Evolutionary conservation across 345 rosid species (phyloP).

Genomic region (Brassica juncea): DNA sequence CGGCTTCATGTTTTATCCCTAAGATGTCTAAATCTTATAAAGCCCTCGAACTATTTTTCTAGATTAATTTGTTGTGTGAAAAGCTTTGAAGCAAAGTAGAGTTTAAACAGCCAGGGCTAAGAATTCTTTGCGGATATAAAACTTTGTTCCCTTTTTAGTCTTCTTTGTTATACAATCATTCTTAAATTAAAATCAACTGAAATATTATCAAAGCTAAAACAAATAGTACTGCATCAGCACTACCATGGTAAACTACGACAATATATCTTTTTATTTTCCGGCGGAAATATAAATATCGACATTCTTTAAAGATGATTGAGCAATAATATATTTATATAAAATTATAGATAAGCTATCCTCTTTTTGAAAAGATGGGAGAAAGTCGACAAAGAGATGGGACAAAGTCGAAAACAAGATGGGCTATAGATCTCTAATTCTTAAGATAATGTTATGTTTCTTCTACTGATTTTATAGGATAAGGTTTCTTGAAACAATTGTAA

Average conservation of each 20-base stretch:
- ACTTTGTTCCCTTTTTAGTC: background rate
- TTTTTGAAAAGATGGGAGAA: too few species aligned
- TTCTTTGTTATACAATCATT: background rate
- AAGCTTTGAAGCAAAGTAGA: constrained; percentile 21
- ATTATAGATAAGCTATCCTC: too few species aligned
- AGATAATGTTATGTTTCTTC: background rate
- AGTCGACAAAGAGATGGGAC: too few species aligned
- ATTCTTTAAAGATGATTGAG: too few species aligned
- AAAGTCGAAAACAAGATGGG: too few species aligned
- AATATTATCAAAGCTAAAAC: background rate
- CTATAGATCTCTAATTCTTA: background rate
- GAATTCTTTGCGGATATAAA: constrained; percentile 1
- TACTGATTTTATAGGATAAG: constrained; percentile 16
- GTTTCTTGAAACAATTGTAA: background rate
- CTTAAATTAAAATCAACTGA: background rate
- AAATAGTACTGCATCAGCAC: background rate
- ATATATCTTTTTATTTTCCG: background rate
- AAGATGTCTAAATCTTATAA: constrained; percentile 44
- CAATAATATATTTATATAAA: too few species aligned
- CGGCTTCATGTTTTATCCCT: constrained; percentile 35
- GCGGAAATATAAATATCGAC: background rate
- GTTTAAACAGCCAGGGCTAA: constrained; percentile 24
- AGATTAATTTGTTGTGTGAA: constrained; percentile 7
- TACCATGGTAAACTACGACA: background rate
- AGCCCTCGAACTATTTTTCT: constrained; percentile 34